These are phyloP conservation scores for Coleophoma eucalyptorum DNA, from an alignment of 2,329 filamentous ascomycete species.

Conservation along the genomic window DNA sequence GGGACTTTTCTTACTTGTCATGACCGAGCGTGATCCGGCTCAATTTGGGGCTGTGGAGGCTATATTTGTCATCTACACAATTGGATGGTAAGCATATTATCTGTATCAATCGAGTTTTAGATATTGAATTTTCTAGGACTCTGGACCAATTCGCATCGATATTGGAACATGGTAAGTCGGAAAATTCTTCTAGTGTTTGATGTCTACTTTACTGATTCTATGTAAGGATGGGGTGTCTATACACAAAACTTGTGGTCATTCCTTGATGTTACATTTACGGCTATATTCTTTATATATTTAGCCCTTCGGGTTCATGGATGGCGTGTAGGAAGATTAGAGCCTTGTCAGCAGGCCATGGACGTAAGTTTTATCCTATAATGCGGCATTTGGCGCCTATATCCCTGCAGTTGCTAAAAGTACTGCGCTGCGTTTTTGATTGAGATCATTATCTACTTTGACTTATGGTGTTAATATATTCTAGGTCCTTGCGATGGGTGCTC, in stretches of 20 bases:
- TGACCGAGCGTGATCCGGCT: conserved; percentile 62
- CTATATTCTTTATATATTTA: conserved; percentile 68
- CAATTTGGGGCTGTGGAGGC: conserved; percentile 55
- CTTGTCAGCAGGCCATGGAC: conserved; percentile 67
- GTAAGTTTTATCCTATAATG: conserved; percentile 36
- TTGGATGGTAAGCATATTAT: conserved; percentile 54
- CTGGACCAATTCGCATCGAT: conserved; percentile 76
- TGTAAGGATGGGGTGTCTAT: conserved; percentile 65
- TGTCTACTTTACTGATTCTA: too few relatives aligned
- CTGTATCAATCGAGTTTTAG: not conserved
- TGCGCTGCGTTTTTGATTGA: too few relatives aligned
- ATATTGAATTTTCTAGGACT: not conserved
- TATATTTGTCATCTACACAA: conserved; percentile 68
- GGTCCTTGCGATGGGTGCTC: conserved; percentile 68
- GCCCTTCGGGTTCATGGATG: conserved; percentile 64
- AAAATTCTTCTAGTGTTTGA: too few relatives aligned
- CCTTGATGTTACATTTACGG: conserved; percentile 73
- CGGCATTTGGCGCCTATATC: too few relatives aligned
- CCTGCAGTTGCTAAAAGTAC: too few relatives aligned
- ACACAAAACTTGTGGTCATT: conserved; percentile 89
- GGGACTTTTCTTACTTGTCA: conserved; percentile 65
- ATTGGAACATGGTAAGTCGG: conserved; percentile 54
- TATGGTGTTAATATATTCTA: too few relatives aligned
- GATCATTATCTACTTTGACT: too few relatives aligned
- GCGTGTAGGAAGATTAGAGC: conserved; percentile 40